Conservation (phyloP, 2,329 filamentous ascomycete genomes). For the Fusarium bulbicola region DNA sequence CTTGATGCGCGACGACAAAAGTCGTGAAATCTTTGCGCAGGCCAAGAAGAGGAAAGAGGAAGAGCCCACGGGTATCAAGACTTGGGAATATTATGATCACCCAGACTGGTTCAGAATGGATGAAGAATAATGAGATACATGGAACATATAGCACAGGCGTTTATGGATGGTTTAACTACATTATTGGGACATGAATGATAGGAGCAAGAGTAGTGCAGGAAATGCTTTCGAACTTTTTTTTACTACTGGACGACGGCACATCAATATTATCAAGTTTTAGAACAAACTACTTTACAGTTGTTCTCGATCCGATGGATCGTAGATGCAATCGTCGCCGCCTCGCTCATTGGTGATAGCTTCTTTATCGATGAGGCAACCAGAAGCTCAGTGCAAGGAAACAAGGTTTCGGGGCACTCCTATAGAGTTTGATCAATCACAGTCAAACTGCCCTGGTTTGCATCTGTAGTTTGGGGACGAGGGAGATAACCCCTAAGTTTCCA, state of each 20-base stretch:
- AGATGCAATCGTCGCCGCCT: neutral
- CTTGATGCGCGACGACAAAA: conserved; percentile 57
- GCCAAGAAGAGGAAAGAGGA: conserved; percentile 62
- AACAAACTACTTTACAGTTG: neutral
- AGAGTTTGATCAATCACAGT: neutral
- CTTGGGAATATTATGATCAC: conserved; percentile 67
- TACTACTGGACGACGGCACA: neutral
- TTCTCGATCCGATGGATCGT: neutral
- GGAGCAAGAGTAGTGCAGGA: neutral
- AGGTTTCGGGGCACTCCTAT: neutral
- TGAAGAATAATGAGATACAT: conserved; percentile 24
- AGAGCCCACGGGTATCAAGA: conserved; percentile 65
- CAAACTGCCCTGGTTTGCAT: neutral
- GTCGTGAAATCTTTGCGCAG: conserved; percentile 60
- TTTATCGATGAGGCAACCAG: neutral
- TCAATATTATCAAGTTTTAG: neutral
- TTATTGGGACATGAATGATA: neutral
- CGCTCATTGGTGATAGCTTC: neutral
- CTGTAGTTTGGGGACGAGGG: neutral
- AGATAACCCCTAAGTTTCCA: neutral
- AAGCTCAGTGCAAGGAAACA: neutral
- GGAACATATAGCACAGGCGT: neutral
- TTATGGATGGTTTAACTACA: conserved; percentile 5
- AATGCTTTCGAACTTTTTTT: neutral
- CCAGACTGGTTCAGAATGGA: conserved; percentile 64